A percentile compares a stretch with the other conserved stretches of the same genome.
Conservation (phyloP, 2,329 filamentous ascomycete species). For the Aspergillus sp. region DNA sequence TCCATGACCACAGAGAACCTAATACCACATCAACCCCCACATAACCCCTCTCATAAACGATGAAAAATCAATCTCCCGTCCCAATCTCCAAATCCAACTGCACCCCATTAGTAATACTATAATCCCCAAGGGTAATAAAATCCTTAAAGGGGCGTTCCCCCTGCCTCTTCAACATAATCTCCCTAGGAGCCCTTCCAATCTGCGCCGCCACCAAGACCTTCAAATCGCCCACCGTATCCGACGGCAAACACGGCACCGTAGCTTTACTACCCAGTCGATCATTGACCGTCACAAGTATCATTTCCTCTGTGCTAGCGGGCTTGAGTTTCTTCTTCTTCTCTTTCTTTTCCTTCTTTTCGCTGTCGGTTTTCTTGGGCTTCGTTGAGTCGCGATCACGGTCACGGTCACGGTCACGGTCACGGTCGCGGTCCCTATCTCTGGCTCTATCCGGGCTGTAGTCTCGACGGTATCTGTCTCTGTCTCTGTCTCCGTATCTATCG, state of each 20-base stretch:
- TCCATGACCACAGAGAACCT: background rate
- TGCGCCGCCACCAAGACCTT: slow-evolving; percentile 68
- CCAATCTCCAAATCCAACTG: slow-evolving; percentile 54
- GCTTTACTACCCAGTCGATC: slow-evolving; percentile 96
- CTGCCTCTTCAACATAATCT: slow-evolving; percentile 89
- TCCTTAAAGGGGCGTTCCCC: slow-evolving; percentile 94
- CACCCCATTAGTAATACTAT: slow-evolving; percentile 90
- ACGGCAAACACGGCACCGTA: slow-evolving; percentile 83
- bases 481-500: slow-evolving; percentile 48
- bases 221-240: slow-evolving; percentile 65
- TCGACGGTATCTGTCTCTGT: background rate
- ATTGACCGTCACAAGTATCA: slow-evolving; percentile 94
- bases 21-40: too few relatives aligned
- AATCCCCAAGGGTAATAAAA: slow-evolving; percentile 81
- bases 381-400: background rate
- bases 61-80: slow-evolving; percentile 42
- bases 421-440: background rate
- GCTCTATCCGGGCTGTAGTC: background rate
- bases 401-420: slow-evolving; percentile 3
- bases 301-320: slow-evolving; percentile 63
- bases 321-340: slow-evolving; percentile 42
- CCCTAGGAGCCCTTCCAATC: slow-evolving; percentile 84
- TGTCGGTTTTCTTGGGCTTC: slow-evolving; percentile 17
- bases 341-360: slow-evolving; percentile 43
- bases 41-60: too few relatives aligned